Percentiles rank a stretch among this genome's conserved stretches.
Conservation (phyloP, 345 rosid species). For the Brassica carinata region DNA sequence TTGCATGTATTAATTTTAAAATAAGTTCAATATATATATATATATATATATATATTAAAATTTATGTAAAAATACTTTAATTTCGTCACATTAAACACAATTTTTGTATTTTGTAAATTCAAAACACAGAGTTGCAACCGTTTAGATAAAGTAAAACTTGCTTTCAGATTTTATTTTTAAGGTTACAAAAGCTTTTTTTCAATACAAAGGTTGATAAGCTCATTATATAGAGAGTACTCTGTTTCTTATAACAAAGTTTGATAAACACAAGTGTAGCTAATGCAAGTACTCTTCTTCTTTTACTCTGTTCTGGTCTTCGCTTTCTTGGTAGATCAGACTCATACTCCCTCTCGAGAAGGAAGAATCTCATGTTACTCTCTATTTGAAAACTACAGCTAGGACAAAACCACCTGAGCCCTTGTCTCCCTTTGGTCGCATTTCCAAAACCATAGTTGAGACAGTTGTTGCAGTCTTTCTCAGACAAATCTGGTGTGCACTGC, state of each 20-base stretch:
- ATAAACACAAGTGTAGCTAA: neutral
- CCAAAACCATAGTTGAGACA: constrained; percentile 18
- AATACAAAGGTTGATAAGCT: neutral
- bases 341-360: neutral
- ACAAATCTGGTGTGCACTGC: constrained; percentile 29
- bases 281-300: neutral
- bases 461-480: constrained; percentile 11
- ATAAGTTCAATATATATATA: too few species aligned
- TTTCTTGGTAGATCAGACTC: constrained; percentile 10
- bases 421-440: constrained; percentile 7
- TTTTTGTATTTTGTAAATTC: too few species aligned
- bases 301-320: neutral
- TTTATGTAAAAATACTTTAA: too few species aligned
- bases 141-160: neutral
- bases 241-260: neutral
- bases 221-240: neutral
- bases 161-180: neutral
- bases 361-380: constrained; percentile 28
- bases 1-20: too few species aligned
- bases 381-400: constrained; percentile 28
- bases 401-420: constrained; percentile 32
- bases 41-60: too few species aligned
- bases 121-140: neutral
- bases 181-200: neutral
- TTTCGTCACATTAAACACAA: too few species aligned